phyloP scores from a whole-genome alignment of 306 rosid species.

The Sphenostylis stenocarpa region DNA sequence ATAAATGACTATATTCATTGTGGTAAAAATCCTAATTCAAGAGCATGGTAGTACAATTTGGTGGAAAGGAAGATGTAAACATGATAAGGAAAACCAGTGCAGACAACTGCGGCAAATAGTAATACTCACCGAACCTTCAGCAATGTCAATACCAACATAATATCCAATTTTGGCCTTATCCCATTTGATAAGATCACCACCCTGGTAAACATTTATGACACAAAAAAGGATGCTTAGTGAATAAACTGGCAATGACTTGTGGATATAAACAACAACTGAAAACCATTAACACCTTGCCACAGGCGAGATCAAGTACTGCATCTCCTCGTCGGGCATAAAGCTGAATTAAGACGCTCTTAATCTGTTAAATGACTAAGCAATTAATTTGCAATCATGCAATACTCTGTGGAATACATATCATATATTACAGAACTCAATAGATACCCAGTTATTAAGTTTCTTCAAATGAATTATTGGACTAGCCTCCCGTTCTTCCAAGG shows the following conservation, averaged over 20 bases:
- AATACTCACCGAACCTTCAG: slow-evolving; percentile 88
- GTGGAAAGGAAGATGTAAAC: neutral
- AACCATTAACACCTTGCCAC: slow-evolving; percentile 80
- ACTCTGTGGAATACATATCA: neutral
- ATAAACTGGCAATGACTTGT: slow-evolving; percentile 3
- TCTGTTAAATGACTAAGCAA: slow-evolving; percentile 49
- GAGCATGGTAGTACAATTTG: slow-evolving; percentile 5
- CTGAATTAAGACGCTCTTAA: slow-evolving; percentile 96
- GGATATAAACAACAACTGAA: slow-evolving; percentile 3
- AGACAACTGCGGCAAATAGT: neutral
- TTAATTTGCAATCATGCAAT: slow-evolving; percentile 5
- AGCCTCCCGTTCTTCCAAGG: slow-evolving; percentile 86
- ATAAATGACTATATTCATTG: neutral
- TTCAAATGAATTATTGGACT: slow-evolving; percentile 91
- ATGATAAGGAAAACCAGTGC: slow-evolving; percentile 15
- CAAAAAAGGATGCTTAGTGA: slow-evolving; percentile 11
- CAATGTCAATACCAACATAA: slow-evolving; percentile 95
- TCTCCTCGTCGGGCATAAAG: slow-evolving; percentile 84
- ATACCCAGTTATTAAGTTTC: slow-evolving; percentile 94
- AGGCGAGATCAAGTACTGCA: slow-evolving; percentile 94
- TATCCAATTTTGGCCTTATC: slow-evolving; percentile 96
- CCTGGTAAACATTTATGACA: slow-evolving; percentile 48
- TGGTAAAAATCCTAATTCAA: neutral
- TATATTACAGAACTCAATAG: slow-evolving; percentile 3
- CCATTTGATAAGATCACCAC: slow-evolving; percentile 99